These are phyloP conservation scores for Casuarina cunninghamiana DNA, from an alignment of 306 rosid species.

Conservation along the genomic window DNA sequence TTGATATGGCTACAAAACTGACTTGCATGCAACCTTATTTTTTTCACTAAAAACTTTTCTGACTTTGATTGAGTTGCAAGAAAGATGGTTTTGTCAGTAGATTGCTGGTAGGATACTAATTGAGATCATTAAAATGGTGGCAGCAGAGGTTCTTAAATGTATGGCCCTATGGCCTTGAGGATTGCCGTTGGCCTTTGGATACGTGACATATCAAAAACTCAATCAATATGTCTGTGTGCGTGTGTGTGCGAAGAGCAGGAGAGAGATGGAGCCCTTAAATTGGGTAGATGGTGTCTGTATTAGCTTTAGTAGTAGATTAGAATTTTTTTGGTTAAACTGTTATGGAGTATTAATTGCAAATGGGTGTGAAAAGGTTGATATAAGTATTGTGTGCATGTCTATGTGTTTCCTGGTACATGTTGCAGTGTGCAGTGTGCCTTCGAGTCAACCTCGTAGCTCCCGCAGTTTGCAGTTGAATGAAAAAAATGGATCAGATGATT, in stretches of 20 bases:
- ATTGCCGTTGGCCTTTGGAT: background rate
- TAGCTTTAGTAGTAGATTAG: background rate
- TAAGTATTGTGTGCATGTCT: background rate
- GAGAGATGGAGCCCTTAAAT: background rate
- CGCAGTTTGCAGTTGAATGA: background rate
- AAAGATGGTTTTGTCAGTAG: too few species aligned
- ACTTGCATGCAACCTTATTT: background rate
- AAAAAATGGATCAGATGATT: background rate
- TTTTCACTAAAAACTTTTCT: background rate
- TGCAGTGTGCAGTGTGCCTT: background rate
- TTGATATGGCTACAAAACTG: background rate
- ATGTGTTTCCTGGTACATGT: background rate
- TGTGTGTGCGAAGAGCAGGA: background rate
- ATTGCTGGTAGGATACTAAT: too few species aligned
- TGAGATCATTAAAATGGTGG: background rate
- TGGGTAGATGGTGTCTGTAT: background rate
- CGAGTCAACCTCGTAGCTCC: background rate
- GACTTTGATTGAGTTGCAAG: background rate
- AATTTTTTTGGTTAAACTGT: background rate
- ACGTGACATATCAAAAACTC: background rate
- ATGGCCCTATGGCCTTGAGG: background rate
- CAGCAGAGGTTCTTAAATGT: background rate
- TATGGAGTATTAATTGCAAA: background rate
- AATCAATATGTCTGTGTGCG: too few species aligned
- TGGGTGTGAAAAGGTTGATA: background rate